A percentile compares a stretch with the other conserved stretches of the same genome.
Evolutionary conservation across 257 asterid genomes (phyloP).

Genomic region (Nicotiana tomentosiformis): DNA sequence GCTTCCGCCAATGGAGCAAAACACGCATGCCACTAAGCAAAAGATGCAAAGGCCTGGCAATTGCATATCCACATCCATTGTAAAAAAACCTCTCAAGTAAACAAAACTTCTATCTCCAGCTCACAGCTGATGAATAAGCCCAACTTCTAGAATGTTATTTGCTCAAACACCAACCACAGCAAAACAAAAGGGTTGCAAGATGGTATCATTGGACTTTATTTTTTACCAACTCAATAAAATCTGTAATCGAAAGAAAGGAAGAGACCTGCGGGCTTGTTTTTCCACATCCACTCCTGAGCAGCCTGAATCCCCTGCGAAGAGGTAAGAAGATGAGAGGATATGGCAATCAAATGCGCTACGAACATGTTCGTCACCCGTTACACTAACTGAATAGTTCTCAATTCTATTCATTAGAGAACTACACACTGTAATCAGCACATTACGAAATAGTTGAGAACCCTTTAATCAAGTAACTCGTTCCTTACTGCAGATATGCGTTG

Average conservation of each 20-base stretch:
- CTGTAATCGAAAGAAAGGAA: background rate
- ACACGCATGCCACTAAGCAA: background rate
- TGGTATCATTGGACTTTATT: background rate
- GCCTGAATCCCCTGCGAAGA: conserved; percentile 37
- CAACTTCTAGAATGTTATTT: background rate
- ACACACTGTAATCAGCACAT: background rate
- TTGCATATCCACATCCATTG: background rate
- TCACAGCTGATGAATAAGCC: background rate
- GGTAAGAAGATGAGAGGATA: background rate
- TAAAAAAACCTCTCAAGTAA: background rate
- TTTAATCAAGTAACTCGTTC: background rate
- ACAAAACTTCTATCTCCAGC: background rate
- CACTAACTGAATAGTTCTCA: background rate
- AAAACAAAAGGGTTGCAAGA: background rate
- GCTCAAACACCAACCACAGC: conserved; percentile 1
- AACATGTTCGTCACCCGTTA: background rate
- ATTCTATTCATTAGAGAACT: background rate
- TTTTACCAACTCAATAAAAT: background rate
- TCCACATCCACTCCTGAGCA: conserved; percentile 66
- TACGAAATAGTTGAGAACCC: background rate
- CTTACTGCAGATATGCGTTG: background rate
- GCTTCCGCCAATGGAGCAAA: too few species aligned
- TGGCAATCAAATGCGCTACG: background rate
- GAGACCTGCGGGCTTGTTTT: conserved; percentile 36
- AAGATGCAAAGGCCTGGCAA: background rate